These are phyloP conservation scores for Parathielavia appendiculata DNA, from an alignment of 495 filamentous ascomycete species.

Conservation along the genomic window DNA sequence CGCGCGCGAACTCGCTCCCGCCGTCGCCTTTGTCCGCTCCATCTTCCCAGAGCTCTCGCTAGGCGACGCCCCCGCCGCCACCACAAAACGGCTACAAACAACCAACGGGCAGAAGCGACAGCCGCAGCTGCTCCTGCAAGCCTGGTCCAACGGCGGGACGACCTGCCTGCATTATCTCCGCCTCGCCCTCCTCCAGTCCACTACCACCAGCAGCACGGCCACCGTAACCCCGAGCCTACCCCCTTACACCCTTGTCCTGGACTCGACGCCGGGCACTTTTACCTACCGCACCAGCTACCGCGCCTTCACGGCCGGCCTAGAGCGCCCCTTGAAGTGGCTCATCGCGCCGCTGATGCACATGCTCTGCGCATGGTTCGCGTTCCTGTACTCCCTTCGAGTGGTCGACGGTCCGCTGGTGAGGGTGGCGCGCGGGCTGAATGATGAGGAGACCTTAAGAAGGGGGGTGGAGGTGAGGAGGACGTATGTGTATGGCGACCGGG, in stretches of 20 bases:
- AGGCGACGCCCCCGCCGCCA: neutral
- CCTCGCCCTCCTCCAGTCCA: constrained; percentile 13
- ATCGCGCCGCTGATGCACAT: constrained; percentile 30
- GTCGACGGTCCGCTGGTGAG: constrained; percentile 25
- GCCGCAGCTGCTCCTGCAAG: constrained; percentile 38
- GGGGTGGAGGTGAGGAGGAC: constrained; percentile 35
- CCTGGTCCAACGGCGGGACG: constrained; percentile 45
- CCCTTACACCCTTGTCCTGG: constrained; percentile 33
- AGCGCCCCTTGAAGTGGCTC: constrained; percentile 8
- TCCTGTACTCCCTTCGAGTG: neutral
- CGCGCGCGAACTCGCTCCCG: constrained; percentile 17
- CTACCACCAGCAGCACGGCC: constrained; percentile 21
- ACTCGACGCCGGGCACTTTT: constrained; percentile 39
- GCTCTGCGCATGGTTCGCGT: neutral
- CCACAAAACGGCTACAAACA: neutral
- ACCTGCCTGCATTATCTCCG: constrained; percentile 27
- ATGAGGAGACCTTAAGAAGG: constrained; percentile 15
- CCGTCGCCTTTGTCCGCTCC: constrained; percentile 21
- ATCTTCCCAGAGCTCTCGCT: constrained; percentile 11
- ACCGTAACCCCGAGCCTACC: constrained; percentile 27
- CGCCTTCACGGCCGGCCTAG: constrained; percentile 29
- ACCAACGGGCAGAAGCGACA: constrained; percentile 2
- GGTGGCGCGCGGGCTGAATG: constrained; percentile 31
- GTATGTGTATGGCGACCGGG: constrained; percentile 41
- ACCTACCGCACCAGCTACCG: constrained; percentile 24